Evolutionary conservation across 768 basidiomycete species (phyloP), one percentile per base, ranked within the genome.

Genomic region (Kwoniella bestiolae): DNA sequence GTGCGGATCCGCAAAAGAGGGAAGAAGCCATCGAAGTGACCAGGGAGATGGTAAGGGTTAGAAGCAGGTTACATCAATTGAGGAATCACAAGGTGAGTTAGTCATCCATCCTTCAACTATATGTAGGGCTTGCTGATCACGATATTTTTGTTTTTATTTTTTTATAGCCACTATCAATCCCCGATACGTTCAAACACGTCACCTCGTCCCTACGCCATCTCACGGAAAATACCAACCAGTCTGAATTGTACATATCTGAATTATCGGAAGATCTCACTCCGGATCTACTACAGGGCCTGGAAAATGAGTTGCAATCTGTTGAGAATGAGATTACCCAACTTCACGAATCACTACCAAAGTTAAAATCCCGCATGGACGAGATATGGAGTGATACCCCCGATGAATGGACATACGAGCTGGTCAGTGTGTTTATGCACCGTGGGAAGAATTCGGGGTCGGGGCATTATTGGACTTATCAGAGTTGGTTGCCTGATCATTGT

Each of bases 401-500:
- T 7, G 31, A 35, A 9, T 66, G 62, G 56, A 88, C 89, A 31
- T 98, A 96, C 78, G 92, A 96, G 76, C 85, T 98, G 47, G 92
- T 91, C 0, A 91, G 92, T 9, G 95, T 97, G 21, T 98, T 82
- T 83, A 90, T 97, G 65, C 94, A 98, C 80, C 89, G 94, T 29
- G 94, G 69, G 38, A 69, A 66, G 47, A 66, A 68, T 14, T 72
- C 70, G 51, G 76, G 74, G 6, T 67, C 72, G 7, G 76, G 76
- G 1, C 94, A 96, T 78, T 96, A 96, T 81, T 98, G 93, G 84
- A 92, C 97, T 81, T 96, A 95, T 80, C 91, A 94, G 60, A 86
- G 93, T 44, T 86, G 92, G 79, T 84, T 96, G 14, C 94, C 93
- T 1, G 86, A 87, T 52, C 82, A 87, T 25, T 88, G 76, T 72